Base-by-base conservation (phyloP, 768 basidiomycete genomes). In the Termitomyces sp. region DNA sequence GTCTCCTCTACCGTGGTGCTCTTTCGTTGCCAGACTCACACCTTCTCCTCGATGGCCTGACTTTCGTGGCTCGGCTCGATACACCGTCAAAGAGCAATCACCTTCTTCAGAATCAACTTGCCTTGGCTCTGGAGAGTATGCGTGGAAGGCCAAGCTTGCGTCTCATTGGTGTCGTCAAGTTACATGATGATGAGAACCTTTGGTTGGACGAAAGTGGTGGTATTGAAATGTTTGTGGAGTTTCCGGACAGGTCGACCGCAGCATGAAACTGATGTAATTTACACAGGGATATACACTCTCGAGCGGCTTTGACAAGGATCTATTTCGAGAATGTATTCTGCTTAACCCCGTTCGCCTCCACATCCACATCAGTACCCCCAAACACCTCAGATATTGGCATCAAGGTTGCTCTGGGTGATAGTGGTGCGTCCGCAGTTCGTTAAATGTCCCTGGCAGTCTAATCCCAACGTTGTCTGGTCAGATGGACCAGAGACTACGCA, bases 41-140 rank as follows among this genome's bases (percentile, higher is more conserved):
- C 48, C 72, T 91, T 21, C 73, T 80, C 2, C 81, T 92, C 34
- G 90, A 92, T 63, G 90, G 90, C 6, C 67, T 92, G 19, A 86
- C 86, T 2, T 91, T 92, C 64, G 77, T 80, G 3, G 77, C 82
- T 1, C 76, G 75, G 0, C 66, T 84, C 4, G 77, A 78, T 37
- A 70, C 76, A 1, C 66, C 73, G 5, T 68, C 68, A 17, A 72
- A 75, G 44, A 69, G 71, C 16, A 57, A 65, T 23, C 74, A 75
- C 17, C 72, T 92, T 14, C 75, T 91, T 21, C 74, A 86, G 59
- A 89, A 87, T 60, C 84, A 85, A 0, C 74, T 91, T 12, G 86
- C 90, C 4, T 69, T 91, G 21, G 84, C 87, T 0, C 67, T 92
- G 50, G 90, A 91, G 70, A 89, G 84, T 68, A 90, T 92, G 88